Evolutionary conservation across 805 yeast species (phyloP).

Genomic region (Saccharomycopsis sp.): DNA sequence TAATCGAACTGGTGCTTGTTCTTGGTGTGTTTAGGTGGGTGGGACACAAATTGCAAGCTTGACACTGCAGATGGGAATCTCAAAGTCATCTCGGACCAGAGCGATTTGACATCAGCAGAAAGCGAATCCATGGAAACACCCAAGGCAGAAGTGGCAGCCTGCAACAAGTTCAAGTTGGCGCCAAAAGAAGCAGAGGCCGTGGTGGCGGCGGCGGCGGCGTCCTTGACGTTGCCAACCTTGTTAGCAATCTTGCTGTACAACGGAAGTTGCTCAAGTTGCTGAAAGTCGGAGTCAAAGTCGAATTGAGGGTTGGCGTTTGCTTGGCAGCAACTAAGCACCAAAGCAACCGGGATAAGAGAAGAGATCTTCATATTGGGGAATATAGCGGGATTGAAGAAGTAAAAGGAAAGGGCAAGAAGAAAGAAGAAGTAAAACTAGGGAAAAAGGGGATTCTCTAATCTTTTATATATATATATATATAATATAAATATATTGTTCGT

Average conservation of each 20-base stretch:
- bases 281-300: background rate
- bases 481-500: no score
- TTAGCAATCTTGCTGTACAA: no score
- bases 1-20: constrained; percentile 28
- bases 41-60: constrained; percentile 40
- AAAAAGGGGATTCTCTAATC: no score
- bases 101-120: constrained; percentile 38
- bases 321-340: no score
- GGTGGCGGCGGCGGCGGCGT: background rate
- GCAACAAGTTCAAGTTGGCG: no score
- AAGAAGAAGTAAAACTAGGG: no score
- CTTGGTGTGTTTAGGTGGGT: constrained; percentile 28
- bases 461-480: no score
- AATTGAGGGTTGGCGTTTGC: background rate
- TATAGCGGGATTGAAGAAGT: no score
- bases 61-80: constrained; percentile 49
- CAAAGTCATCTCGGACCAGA: constrained; percentile 58
- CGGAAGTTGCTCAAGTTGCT: no score
- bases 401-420: no score
- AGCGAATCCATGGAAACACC: constrained; percentile 42
- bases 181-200: constrained; percentile 20
- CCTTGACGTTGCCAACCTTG: constrained; percentile 4
- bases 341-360: no score
- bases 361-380: no score
- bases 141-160: constrained; percentile 42